Evolutionary conservation across 305 asterid genomes (phyloP), one percentile per base, ranked within the genome.

Genomic region (Solanum hybrid): DNA sequence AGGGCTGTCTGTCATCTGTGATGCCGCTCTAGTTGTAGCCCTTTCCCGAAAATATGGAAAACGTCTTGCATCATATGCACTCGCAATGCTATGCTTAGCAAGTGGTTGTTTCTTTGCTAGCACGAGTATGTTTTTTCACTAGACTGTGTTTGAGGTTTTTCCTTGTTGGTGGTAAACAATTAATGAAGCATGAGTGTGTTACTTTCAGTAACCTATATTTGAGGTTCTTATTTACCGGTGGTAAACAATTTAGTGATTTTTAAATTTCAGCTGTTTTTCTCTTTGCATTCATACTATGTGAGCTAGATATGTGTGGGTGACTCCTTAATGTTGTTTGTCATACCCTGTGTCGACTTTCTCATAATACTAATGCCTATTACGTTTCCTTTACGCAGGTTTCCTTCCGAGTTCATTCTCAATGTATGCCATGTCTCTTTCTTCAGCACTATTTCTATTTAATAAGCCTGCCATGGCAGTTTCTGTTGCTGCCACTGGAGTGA

Each of bases 71-170:
- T 91, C 98, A 17, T 97, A 97, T 92, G 89, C 99, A n/a, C 97
- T 97, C 27, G 99, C 99, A 35, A 97, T 97, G 98, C 94, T 97
- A 86, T 97, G 99, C 95, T 92, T 97, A 91, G 93, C 98, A 89
- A 97, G 99, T 87, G 99, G 99, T 89, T 96, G 99, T 92, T 97
- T 94, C 96, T 97, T 97, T 86, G 98, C 99, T 90, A 97, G 99
- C 93, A 97, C 99, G 24, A 97, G 99, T 96, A 92, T 91, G 98
- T 93, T 86, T 66, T 51, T 76, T 37, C 75, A 24, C 66, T 88
- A 79, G 36, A 85, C 73, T 87, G 20, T 85, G 36, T 64, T 24
- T 77, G 79, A 89, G 29, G 73, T 14, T 60, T 56, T 29, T 6
- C 46, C 29, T 16, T 38, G 1, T 40, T 80, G 64, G 69, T 38